Percentiles rank a stretch among this genome's conserved stretches.
phyloP scores from a whole-genome alignment of 1,139 yeast genomes.

The Pichia sp. region DNA sequence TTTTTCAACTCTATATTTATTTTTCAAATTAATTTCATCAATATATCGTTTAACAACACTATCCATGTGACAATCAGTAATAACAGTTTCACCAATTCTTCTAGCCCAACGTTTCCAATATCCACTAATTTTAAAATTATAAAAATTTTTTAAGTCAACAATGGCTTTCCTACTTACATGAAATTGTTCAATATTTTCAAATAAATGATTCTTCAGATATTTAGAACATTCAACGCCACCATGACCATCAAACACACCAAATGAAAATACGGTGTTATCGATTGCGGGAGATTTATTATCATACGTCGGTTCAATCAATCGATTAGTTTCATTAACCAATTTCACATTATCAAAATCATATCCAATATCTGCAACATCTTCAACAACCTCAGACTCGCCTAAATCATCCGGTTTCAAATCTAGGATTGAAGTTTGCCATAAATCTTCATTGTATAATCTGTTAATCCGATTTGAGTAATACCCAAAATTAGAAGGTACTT shows the following conservation, averaged over 20 bases:
- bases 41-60: not conserved
- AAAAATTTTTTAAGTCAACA: constrained; percentile 40
- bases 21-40: constrained; percentile 2
- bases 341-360: constrained; percentile 4
- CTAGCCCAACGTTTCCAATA: constrained; percentile 78
- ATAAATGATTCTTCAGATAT: constrained; percentile 49
- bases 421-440: constrained; percentile 35
- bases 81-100: constrained; percentile 27
- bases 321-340: not conserved
- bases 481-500: constrained; percentile 75
- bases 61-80: constrained; percentile 9
- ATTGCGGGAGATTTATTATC: constrained; percentile 3
- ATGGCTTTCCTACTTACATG: constrained; percentile 29
- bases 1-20: not conserved
- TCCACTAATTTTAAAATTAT: constrained; percentile 62
- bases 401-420: constrained; percentile 5
- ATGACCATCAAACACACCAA: constrained; percentile 86
- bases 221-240: constrained; percentile 77
- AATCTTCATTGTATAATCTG: constrained; percentile 75
- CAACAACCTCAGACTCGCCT: not conserved
- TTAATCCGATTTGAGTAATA: constrained; percentile 73
- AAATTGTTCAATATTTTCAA: constrained; percentile 48
- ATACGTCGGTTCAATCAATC: constrained; percentile 5
- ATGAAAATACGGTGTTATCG: constrained; percentile 43
- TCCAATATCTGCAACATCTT: not conserved